Conservation (phyloP, 2,329 filamentous ascomycete species). For the Fusarium siculi region DNA sequence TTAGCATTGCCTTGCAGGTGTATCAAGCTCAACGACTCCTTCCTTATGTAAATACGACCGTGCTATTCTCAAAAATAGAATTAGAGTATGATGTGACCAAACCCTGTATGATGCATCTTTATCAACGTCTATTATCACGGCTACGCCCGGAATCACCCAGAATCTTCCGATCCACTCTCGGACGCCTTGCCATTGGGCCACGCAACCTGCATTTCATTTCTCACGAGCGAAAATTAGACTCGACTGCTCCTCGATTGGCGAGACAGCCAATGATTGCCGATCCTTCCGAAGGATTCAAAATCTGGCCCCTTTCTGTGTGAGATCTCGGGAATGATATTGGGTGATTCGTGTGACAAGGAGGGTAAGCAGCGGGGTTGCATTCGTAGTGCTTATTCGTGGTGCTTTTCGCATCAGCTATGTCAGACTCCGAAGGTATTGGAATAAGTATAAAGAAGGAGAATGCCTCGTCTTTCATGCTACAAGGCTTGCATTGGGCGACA, state of each 20-base stretch:
- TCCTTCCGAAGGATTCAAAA: neutral
- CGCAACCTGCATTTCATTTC: neutral
- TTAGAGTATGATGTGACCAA: too few species aligned
- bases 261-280: neutral
- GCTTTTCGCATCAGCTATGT: neutral
- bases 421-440: too few species aligned
- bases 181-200: neutral
- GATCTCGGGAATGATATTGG: neutral
- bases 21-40: too few species aligned
- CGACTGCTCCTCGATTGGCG: neutral
- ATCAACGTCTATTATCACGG: neutral
- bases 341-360: neutral
- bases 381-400: neutral
- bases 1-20: neutral
- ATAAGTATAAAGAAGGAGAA: neutral
- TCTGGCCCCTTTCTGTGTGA: neutral
- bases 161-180: slow-evolving; percentile 9
- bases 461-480: neutral
- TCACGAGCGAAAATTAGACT: neutral
- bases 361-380: neutral
- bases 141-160: neutral
- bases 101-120: too few species aligned
- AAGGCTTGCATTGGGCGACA: too few species aligned
- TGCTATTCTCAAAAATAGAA: too few species aligned
- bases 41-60: too few species aligned